Conservation (phyloP, 1,284 basidiomycete genomes). For the Agroathelia rolfsii region DNA sequence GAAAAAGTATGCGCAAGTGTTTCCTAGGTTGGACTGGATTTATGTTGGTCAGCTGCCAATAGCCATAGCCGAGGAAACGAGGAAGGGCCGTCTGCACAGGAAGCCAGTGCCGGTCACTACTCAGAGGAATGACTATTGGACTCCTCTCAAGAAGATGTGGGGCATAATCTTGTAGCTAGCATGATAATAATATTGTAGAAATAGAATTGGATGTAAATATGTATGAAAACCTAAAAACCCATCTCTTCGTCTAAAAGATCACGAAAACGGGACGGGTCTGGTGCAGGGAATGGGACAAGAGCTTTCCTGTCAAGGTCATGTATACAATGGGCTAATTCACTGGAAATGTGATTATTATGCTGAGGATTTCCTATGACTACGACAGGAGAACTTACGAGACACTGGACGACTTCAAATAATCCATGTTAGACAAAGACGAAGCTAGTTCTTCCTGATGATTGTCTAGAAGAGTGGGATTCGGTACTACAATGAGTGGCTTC, state of each 20-base stretch:
- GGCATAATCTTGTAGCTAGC: too few species aligned
- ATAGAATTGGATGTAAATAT: neutral
- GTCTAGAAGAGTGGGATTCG: constrained; percentile 83
- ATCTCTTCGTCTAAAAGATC: constrained; percentile 63
- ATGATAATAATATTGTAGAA: too few species aligned
- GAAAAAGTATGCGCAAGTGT: constrained; percentile 12
- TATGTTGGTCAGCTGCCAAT: constrained; percentile 18
- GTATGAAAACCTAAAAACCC: constrained; percentile 50
- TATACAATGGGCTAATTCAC: constrained; percentile 45
- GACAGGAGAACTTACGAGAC: constrained; percentile 36
- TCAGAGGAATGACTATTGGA: too few species aligned
- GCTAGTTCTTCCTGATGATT: constrained; percentile 93
- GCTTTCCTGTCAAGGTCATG: constrained; percentile 32
- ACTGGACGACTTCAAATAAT: constrained; percentile 55
- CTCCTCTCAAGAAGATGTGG: too few species aligned
- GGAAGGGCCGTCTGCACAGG: too few species aligned
- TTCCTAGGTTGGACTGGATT: constrained; percentile 17
- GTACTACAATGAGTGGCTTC: constrained; percentile 79
- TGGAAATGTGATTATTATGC: constrained; percentile 19
- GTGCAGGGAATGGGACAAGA: constrained; percentile 53
- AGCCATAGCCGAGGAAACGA: too few species aligned
- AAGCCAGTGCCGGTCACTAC: too few species aligned
- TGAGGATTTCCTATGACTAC: constrained; percentile 10
- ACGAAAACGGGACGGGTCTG: constrained; percentile 55
- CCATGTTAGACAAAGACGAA: constrained; percentile 48